Conservation (phyloP, 2,329 filamentous ascomycete genomes). For the Microcyclosporella mali region DNA sequence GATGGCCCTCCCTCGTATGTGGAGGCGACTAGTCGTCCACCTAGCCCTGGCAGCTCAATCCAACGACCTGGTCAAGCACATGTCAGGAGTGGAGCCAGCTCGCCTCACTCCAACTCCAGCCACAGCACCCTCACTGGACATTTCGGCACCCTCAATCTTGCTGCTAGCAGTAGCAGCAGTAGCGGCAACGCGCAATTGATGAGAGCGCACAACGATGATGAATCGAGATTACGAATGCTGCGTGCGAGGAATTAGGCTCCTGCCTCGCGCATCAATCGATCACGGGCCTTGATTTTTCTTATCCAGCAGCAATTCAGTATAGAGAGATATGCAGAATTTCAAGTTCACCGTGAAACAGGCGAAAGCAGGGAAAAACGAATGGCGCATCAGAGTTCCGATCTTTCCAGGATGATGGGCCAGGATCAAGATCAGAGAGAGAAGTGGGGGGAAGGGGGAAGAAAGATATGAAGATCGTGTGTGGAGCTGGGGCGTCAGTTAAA, state of each 20-base stretch:
- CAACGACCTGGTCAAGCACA: constrained; percentile 27
- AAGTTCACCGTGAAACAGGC: no score
- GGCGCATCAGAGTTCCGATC: no score
- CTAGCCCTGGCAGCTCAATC: constrained; percentile 18
- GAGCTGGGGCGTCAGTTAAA: no score
- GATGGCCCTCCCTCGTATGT: constrained; percentile 42
- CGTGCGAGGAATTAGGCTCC: constrained; percentile 22
- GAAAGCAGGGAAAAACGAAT: no score
- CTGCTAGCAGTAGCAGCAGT: constrained; percentile 1
- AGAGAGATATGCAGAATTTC: no score
- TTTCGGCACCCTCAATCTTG: constrained; percentile 10
- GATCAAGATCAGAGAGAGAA: no score
- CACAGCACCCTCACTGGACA: constrained; percentile 14
- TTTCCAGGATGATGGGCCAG: no score
- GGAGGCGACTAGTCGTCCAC: constrained; percentile 40
- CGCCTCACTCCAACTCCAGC: constrained; percentile 20
- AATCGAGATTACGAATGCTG: constrained; percentile 20
- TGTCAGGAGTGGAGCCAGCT: constrained; percentile 21
- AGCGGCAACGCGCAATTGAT: not conserved
- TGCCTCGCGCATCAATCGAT: no score
- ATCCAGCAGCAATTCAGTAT: no score
- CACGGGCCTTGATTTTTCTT: no score
- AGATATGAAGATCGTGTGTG: no score
- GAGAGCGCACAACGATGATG: constrained; percentile 11
- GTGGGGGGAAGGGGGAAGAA: no score